Base-by-base conservation (phyloP, 257 asterid species). In the Petunia secreta region DNA sequence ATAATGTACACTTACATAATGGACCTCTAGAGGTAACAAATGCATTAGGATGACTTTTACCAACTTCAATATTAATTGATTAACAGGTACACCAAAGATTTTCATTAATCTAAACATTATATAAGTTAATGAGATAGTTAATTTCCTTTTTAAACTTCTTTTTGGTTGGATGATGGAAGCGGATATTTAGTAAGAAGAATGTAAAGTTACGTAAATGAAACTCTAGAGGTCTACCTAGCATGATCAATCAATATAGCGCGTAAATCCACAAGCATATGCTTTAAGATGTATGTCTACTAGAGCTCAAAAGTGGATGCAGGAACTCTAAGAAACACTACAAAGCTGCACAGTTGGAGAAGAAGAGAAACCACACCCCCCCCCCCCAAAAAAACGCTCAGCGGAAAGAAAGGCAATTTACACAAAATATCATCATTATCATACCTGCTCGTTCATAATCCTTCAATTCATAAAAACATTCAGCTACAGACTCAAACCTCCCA, bases 391-490 rank as follows among this genome's bases (percentile, higher is more conserved):
- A n/a, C n/a, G n/a, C 44, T 78, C 57, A 5, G 8, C 16, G 7
- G 13, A 25, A 10, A 41, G 2, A 1, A 38, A 4, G 63, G 75
- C 63, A 77, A 73, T 11, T 67, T 5, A 11, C 52, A 41, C 13
- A 14, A 52, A 50, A 68, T 41, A 25, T 69, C 16, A 25, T 10
- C 11, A 9, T 4, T 0, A 2, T 74, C 66, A 14, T 84, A 90
- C 97, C 95, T 3, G 95, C 95, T 82, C 82, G 84, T 78, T 84
- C 86, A 64, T 85, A 91, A 2, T 92, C 94, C 36, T 86, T 90
- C 82, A 87, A 75, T 67, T 92, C 92, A 41, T 84, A 88, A 60
- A 84, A 91, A 79, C 97, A 91, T 65, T 89, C 92, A 0, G 92
- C 95, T 0, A 95, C 97, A 80, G 90, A 84, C 34, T 88, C 86